Evolutionary conservation across 371 early-diverging fungal species (phyloP).

Genomic region (Nematocida sp.): DNA sequence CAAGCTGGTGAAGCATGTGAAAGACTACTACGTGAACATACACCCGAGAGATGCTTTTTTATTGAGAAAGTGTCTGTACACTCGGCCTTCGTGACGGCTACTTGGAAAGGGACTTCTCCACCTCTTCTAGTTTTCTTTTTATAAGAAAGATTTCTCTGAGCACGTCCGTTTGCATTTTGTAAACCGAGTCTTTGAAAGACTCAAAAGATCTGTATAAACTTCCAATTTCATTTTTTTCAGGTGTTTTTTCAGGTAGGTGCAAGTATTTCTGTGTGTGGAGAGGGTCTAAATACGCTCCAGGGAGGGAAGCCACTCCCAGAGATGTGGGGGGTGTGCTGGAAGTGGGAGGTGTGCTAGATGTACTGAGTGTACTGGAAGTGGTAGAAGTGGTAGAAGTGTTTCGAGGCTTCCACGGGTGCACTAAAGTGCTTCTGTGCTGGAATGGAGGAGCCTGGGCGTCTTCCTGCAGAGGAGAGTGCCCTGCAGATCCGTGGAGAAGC

Average conservation of each 20-base stretch:
- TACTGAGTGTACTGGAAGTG: too few relatives aligned
- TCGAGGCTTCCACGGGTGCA: too few relatives aligned
- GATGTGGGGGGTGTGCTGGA: not conserved
- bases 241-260: too few relatives aligned
- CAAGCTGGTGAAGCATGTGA: conserved; percentile 67
- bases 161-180: conserved; percentile 33
- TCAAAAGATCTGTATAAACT: conserved; percentile 19
- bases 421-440: too few relatives aligned
- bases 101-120: conserved; percentile 27
- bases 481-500: too few relatives aligned
- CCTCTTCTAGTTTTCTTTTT: conserved; percentile 39
- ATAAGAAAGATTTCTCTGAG: conserved; percentile 29
- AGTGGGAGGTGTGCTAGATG: not conserved
- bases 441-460: too few relatives aligned
- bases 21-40: conserved; percentile 70
- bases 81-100: not conserved
- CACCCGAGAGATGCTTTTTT: conserved; percentile 44
- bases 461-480: too few relatives aligned
- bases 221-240: too few relatives aligned
- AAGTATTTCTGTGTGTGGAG: too few relatives aligned
- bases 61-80: conserved; percentile 34
- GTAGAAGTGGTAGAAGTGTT: too few relatives aligned
- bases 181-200: conserved; percentile 44
- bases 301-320: not conserved
- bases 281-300: not conserved